Evolutionary conservation across 2,329 filamentous ascomycete genomes (phyloP).

Genomic region (Talaromyces sp.): DNA sequence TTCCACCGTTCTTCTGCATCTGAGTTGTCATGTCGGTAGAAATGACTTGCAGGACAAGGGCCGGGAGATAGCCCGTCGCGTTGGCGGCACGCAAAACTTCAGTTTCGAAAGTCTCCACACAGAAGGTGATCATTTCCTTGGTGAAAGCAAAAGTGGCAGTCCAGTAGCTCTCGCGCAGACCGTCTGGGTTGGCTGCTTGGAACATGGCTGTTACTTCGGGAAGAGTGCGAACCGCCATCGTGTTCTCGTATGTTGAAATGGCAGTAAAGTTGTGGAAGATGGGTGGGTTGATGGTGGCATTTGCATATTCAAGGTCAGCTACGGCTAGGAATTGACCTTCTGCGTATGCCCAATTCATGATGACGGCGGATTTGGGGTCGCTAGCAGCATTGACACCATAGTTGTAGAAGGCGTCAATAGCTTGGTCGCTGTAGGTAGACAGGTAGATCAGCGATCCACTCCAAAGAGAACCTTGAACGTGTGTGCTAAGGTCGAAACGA

Average conservation of each 20-base stretch:
- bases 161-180: constrained; percentile 34
- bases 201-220: constrained; percentile 36
- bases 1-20: constrained; percentile 33
- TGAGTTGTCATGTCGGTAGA: constrained; percentile 30
- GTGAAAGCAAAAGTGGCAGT: constrained; percentile 32
- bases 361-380: constrained; percentile 37
- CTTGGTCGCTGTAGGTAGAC: constrained; percentile 26
- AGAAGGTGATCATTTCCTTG: constrained; percentile 27
- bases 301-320: constrained; percentile 38
- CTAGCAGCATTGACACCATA: constrained; percentile 28
- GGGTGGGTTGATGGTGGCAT: constrained; percentile 34
- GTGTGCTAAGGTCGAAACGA: constrained; percentile 40
- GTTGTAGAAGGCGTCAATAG: constrained; percentile 34
- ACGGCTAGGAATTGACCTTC: constrained; percentile 28
- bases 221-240: constrained; percentile 28
- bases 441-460: constrained; percentile 35
- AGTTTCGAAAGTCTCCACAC: constrained; percentile 26
- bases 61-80: constrained; percentile 24
- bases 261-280: constrained; percentile 40
- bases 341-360: constrained; percentile 31
- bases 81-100: constrained; percentile 22
- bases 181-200: constrained; percentile 32
- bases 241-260: constrained; percentile 31
- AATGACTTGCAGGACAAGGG: constrained; percentile 34
- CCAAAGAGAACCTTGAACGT: constrained; percentile 39